phyloP scores from a whole-genome alignment of 805 yeast species.

The Hanseniaspora jakobsenii region DNA sequence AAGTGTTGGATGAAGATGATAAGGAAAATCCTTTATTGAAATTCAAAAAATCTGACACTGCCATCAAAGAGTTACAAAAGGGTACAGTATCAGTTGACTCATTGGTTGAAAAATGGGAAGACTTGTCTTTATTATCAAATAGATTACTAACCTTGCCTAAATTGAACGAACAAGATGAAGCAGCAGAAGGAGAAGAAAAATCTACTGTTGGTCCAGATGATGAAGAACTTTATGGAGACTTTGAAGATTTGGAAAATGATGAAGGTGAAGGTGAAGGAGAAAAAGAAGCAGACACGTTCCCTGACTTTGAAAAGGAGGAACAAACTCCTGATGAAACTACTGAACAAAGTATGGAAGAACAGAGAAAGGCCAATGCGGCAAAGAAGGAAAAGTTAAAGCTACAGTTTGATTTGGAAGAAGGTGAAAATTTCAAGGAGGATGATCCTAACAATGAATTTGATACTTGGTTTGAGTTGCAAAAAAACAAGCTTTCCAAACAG shows the following conservation, averaged over 20 bases:
- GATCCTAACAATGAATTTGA: constrained; percentile 80
- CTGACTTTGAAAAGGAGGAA: constrained; percentile 33
- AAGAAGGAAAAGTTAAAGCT: constrained; percentile 79
- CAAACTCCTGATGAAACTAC: constrained; percentile 25
- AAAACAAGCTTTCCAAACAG: constrained; percentile 94
- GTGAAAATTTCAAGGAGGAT: constrained; percentile 59
- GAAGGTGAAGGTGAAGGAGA: constrained; percentile 38
- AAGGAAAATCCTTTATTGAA: constrained; percentile 23
- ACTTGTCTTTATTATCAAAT: constrained; percentile 22
- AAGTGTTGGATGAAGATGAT: constrained; percentile 32
- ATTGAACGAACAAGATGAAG: constrained; percentile 24
- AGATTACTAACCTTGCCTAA: constrained; percentile 27
- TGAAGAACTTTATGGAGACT: constrained; percentile 45
- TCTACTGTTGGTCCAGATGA: constrained; percentile 32
- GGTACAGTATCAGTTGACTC: constrained; percentile 28
- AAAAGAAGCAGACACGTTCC: constrained; percentile 32
- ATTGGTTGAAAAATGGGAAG: constrained; percentile 26
- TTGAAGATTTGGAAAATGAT: constrained; percentile 40
- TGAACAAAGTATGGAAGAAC: constrained; percentile 47
- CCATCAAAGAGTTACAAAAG: constrained; percentile 27
- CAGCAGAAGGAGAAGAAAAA: constrained; percentile 22
- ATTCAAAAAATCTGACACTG: constrained; percentile 19
- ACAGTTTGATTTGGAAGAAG: constrained; percentile 67
- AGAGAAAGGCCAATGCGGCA: constrained; percentile 69
- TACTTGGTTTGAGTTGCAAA: constrained; percentile 95